Conservation (phyloP, 129 eudicot species). For the Heracleum sosnowskyi region DNA sequence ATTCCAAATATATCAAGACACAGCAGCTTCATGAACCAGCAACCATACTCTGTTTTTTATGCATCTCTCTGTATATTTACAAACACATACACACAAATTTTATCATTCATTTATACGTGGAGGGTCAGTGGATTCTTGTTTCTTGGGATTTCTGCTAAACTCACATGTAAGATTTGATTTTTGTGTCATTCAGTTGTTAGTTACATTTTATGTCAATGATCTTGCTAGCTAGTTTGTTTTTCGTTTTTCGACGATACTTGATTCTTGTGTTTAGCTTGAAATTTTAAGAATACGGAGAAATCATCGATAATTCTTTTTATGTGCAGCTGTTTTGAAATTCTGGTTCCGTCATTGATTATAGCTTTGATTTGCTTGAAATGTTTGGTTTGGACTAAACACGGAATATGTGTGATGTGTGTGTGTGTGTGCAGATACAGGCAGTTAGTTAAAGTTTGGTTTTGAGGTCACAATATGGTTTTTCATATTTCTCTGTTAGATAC, state of each 20-base stretch:
- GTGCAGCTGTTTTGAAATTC: too few species aligned
- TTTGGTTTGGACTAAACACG: too few species aligned
- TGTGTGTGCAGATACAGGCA: neutral
- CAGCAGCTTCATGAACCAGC: conserved; percentile 29
- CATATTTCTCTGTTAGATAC: neutral
- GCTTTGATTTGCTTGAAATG: too few species aligned
- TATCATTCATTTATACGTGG: neutral
- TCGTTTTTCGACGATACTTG: neutral
- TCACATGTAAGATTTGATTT: neutral
- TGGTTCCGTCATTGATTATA: too few species aligned
- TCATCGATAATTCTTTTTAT: neutral
- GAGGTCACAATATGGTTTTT: neutral
- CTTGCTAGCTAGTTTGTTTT: neutral
- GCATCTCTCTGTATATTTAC: neutral
- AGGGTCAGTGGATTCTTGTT: neutral
- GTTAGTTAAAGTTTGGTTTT: neutral
- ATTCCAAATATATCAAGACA: conserved; percentile 3
- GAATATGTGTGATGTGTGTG: too few species aligned
- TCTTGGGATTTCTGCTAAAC: neutral
- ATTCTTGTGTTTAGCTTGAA: neutral
- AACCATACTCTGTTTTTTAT: conserved; percentile 28
- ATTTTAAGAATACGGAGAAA: neutral
- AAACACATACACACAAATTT: neutral
- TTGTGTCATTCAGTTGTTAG: neutral
- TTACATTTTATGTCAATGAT: neutral